Evolutionary conservation across 192 early-diverging fungal species (phyloP).

Genomic region (Linnemannia exigua): DNA sequence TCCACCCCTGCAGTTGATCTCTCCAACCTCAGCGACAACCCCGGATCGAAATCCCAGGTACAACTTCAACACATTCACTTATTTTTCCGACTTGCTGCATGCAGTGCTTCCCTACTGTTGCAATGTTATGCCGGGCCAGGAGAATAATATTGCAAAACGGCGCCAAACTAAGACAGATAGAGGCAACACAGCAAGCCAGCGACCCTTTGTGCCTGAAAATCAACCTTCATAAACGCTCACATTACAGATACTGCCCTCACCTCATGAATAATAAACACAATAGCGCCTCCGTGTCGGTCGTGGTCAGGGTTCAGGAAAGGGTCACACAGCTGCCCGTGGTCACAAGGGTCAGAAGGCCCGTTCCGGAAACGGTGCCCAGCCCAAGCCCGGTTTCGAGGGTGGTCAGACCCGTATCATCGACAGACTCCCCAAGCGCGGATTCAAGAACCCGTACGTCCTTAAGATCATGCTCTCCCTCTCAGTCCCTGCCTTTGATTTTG

Average conservation of each 20-base stretch:
- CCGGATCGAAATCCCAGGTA: constrained; percentile 59
- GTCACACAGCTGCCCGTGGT: constrained; percentile 92
- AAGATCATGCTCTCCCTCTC: background rate
- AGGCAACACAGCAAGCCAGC: background rate
- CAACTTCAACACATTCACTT: background rate
- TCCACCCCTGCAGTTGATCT: constrained; percentile 50
- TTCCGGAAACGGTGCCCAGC: constrained; percentile 76
- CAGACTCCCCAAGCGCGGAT: constrained; percentile 90
- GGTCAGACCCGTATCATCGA: constrained; percentile 90
- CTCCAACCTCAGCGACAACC: constrained; percentile 55
- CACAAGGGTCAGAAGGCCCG: constrained; percentile 93
- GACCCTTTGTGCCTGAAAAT: background rate
- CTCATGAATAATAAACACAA: background rate
- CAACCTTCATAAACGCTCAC: background rate
- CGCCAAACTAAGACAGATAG: background rate
- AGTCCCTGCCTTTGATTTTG: background rate
- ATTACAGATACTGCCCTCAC: background rate
- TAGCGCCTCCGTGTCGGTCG: constrained; percentile 80
- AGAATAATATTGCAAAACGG: background rate
- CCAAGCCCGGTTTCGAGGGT: constrained; percentile 91
- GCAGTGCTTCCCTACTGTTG: no score
- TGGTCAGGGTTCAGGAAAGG: constrained; percentile 89
- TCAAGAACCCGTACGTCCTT: constrained; percentile 71
- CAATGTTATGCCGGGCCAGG: background rate
- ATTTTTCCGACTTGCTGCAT: background rate